Percentiles rank a stretch among this genome's conserved stretches.
Evolutionary conservation across 2,329 filamentous ascomycete genomes (phyloP).

Genomic region (Xylaria polymorpha): DNA sequence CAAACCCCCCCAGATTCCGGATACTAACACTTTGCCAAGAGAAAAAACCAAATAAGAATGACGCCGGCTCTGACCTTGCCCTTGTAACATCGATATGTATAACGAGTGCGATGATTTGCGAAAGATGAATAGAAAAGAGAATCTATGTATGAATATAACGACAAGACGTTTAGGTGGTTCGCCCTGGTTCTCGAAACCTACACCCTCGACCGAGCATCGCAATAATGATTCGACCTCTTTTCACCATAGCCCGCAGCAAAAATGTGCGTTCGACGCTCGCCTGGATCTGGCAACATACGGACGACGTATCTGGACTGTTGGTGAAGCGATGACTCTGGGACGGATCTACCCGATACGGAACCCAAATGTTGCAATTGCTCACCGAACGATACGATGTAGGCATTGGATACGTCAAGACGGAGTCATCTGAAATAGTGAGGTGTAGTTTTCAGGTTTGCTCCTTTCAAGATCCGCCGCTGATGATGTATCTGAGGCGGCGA

Average conservation of each 20-base stretch:
- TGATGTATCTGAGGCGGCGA: neutral
- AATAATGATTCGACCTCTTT: neutral
- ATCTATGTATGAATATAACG: neutral
- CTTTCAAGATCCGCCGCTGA: neutral
- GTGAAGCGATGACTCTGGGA: neutral
- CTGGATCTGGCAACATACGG: neutral
- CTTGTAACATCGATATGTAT: slow-evolving; percentile 33
- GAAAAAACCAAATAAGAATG: slow-evolving; percentile 26
- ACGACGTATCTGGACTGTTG: neutral
- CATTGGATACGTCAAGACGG: neutral
- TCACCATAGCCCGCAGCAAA: neutral
- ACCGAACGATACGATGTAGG: neutral
- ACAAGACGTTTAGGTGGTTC: neutral
- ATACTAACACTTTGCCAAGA: slow-evolving; percentile 26
- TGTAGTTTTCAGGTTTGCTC: neutral
- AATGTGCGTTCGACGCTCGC: neutral
- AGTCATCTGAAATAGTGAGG: neutral
- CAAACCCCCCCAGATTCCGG: neutral
- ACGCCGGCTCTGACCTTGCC: slow-evolving; percentile 1
- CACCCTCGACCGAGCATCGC: neutral
- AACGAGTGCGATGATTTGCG: slow-evolving; percentile 16
- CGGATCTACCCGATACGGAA: neutral
- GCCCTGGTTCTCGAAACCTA: neutral
- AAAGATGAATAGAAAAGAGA: slow-evolving; percentile 14
- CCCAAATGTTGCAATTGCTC: neutral